A percentile compares a stretch with the other conserved stretches of the same genome.
phyloP scores from a whole-genome alignment of 345 rosid species.

The Bretschneidera sinensis region DNA sequence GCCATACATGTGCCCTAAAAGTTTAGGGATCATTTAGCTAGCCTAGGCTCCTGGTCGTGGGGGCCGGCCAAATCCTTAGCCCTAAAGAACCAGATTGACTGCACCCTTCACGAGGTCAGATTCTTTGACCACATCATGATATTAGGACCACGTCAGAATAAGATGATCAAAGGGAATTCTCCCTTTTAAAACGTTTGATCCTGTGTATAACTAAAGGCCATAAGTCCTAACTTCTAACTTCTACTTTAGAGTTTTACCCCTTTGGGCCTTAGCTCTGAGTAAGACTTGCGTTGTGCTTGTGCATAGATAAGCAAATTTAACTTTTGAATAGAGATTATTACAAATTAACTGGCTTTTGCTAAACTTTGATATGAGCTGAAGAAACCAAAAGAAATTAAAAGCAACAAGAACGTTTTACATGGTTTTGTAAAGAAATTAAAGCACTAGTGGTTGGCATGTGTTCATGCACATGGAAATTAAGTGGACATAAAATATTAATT shows the following conservation, averaged over 20 bases:
- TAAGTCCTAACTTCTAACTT: neutral
- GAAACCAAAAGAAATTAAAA: neutral
- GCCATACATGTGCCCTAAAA: slow-evolving; percentile 22
- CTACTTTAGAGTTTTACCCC: neutral
- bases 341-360: no score
- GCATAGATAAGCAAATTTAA: slow-evolving; percentile 8
- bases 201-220: neutral
- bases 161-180: no score
- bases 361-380: no score
- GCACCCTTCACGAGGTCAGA: slow-evolving; percentile 22
- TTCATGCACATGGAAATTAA: no score
- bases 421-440: no score
- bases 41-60: no score
- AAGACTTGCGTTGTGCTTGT: no score
- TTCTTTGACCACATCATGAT: slow-evolving; percentile 21
- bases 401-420: no score
- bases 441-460: no score
- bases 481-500: no score
- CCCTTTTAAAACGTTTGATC: neutral
- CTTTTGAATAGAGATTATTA: no score
- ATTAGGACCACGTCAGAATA: neutral
- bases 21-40: neutral
- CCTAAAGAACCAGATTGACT: slow-evolving; percentile 25
- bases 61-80: no score
- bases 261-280: neutral